phyloP scores from a whole-genome alignment of 768 basidiomycete genomes.

The Amanita molliuscula region DNA sequence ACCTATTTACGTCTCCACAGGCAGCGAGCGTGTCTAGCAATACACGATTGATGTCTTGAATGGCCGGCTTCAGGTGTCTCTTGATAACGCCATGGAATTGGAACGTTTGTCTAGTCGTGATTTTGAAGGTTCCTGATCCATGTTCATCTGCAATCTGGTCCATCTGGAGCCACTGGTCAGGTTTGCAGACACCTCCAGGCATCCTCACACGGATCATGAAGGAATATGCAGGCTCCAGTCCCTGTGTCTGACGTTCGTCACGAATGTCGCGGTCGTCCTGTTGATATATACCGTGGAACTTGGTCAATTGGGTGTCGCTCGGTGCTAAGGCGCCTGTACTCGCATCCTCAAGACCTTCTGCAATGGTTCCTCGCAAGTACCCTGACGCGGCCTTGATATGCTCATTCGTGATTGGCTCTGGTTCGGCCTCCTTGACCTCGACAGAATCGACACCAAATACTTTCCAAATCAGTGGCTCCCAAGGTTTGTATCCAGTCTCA shows the following conservation, averaged over 20 bases:
- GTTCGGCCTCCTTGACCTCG: slow-evolving; percentile 86
- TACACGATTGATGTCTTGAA: slow-evolving; percentile 89
- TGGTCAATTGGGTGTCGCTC: slow-evolving; percentile 89
- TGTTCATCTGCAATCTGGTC: slow-evolving; percentile 95
- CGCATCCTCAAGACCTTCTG: slow-evolving; percentile 60
- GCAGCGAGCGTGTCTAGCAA: slow-evolving; percentile 94
- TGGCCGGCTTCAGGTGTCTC: slow-evolving; percentile 88
- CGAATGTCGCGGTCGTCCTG: slow-evolving; percentile 98
- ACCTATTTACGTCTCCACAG: slow-evolving; percentile 97
- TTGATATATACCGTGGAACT: slow-evolving; percentile 95
- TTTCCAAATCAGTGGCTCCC: slow-evolving; percentile 93
- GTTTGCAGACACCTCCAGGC: slow-evolving; percentile 90
- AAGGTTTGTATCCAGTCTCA: slow-evolving; percentile 93
- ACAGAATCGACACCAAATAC: slow-evolving; percentile 84
- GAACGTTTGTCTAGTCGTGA: slow-evolving; percentile 97
- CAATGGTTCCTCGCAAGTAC: slow-evolving; percentile 91
- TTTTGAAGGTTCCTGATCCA: slow-evolving; percentile 89
- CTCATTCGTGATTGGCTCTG: slow-evolving; percentile 97
- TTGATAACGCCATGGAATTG: slow-evolving; percentile 99
- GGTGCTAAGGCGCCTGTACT: slow-evolving; percentile 71
- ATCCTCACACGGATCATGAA: slow-evolving; percentile 99
- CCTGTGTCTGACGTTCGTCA: slow-evolving; percentile 87
- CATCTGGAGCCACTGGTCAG: slow-evolving; percentile 91
- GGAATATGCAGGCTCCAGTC: slow-evolving; percentile 88
- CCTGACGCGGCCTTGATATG: slow-evolving; percentile 97